Conservation (phyloP, 768 basidiomycete genomes). For the Macrolepiota fuliginosa region DNA sequence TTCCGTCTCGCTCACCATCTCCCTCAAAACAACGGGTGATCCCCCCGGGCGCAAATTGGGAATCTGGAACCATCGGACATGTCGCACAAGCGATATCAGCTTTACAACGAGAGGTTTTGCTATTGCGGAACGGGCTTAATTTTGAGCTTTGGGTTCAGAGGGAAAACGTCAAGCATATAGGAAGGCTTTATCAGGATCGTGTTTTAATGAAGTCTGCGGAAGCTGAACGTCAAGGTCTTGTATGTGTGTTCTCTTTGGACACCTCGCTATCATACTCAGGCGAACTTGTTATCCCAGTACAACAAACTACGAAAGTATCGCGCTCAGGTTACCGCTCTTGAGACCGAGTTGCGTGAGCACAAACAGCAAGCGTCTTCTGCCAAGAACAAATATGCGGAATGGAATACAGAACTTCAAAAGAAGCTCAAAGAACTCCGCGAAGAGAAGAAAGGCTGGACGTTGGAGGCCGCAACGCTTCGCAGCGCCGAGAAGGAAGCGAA, state of each 20-base stretch:
- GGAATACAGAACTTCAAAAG: conserved; percentile 79
- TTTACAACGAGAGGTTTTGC: conserved; percentile 72
- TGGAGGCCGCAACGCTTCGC: conserved; percentile 66
- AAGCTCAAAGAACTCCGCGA: conserved; percentile 73
- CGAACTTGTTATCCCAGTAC: conserved; percentile 43
- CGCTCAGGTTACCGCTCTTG: conserved; percentile 60
- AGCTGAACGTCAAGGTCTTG: conserved; percentile 78
- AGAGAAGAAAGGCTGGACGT: conserved; percentile 75
- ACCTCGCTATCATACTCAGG: not conserved
- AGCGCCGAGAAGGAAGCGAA: conserved; percentile 69
- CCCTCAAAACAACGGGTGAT: conserved; percentile 1
- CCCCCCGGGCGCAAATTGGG: not conserved
- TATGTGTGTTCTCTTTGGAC: conserved; percentile 31
- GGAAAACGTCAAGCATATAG: conserved; percentile 80
- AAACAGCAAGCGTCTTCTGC: conserved; percentile 69
- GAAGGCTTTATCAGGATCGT: conserved; percentile 72
- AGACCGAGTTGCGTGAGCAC: conserved; percentile 69
- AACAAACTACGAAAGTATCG: conserved; percentile 82
- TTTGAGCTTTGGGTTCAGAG: conserved; percentile 83
- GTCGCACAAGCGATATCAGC: conserved; percentile 65
- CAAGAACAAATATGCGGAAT: conserved; percentile 79
- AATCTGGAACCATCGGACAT: conserved; percentile 34
- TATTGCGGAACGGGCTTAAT: conserved; percentile 79
- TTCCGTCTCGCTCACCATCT: conserved; percentile 19
- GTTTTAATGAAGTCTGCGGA: conserved; percentile 74